These are phyloP conservation scores for Dioscorea dumetorum DNA, from an alignment of 106 monocot species.

Conservation along the genomic window DNA sequence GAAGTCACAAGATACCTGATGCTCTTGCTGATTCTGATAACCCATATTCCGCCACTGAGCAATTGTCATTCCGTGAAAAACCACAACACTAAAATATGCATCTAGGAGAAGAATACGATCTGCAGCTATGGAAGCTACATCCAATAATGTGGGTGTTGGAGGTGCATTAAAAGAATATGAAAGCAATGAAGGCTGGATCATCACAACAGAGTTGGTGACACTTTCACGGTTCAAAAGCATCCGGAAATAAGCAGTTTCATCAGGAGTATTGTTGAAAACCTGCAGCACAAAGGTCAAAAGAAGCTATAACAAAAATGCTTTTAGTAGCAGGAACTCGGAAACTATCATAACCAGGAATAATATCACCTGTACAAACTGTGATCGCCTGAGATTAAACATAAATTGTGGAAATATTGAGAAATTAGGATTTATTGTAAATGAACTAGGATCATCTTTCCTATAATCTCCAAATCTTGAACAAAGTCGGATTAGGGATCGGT, in stretches of 20 bases:
- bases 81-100: slow-evolving; percentile 97
- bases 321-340: too few species aligned
- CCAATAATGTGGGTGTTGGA: slow-evolving; percentile 75
- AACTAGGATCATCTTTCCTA: slow-evolving; percentile 92
- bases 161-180: slow-evolving; percentile 83
- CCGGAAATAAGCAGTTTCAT: slow-evolving; percentile 97
- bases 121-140: slow-evolving; percentile 82
- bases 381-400: slow-evolving; percentile 91
- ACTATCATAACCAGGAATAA: not conserved
- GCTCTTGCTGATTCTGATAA: slow-evolving; percentile 93
- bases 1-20: slow-evolving; percentile 49
- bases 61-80: slow-evolving; percentile 96
- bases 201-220: slow-evolving; percentile 83
- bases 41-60: slow-evolving; percentile 99
- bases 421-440: slow-evolving; percentile 77
- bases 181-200: slow-evolving; percentile 93
- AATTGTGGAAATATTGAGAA: slow-evolving; percentile 99
- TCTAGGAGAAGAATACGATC: slow-evolving; percentile 93
- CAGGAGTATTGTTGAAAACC: slow-evolving; percentile 99
- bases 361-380: slow-evolving; percentile 93
- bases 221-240: slow-evolving; percentile 94
- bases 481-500: slow-evolving; percentile 86
- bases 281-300: slow-evolving; percentile 18
- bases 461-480: slow-evolving; percentile 98
- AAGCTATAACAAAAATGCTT: not conserved